phyloP scores from a whole-genome alignment of 371 early-diverging fungal genomes.

The Mortierella sp. region DNA sequence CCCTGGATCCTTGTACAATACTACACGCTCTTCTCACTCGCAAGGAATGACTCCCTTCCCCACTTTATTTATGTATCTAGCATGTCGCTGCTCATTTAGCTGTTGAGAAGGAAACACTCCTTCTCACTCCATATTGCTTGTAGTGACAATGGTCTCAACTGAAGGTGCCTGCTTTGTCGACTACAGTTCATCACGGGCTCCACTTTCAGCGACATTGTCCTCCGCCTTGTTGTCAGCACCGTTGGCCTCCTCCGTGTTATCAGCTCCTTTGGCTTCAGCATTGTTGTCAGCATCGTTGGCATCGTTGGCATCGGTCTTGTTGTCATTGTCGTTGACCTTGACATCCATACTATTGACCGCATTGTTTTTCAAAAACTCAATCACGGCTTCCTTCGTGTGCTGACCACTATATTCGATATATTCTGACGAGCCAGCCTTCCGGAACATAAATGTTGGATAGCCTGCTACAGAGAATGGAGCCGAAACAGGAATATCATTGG shows the following conservation, averaged over 20 bases:
- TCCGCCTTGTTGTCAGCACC: neutral
- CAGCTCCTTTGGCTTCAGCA: conserved; percentile 63
- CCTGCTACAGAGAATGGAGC: conserved; percentile 77
- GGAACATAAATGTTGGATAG: conserved; percentile 94
- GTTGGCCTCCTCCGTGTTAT: conserved; percentile 65
- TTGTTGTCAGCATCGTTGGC: neutral
- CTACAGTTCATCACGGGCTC: conserved; percentile 69
- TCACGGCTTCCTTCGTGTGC: conserved; percentile 77
- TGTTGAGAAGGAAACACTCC: no score
- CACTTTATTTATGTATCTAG: no score
- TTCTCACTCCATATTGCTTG: no score
- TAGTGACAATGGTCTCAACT: no score
- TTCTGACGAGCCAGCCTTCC: conserved; percentile 74
- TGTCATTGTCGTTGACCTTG: conserved; percentile 74
- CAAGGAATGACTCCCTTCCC: no score
- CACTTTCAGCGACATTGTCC: conserved; percentile 44
- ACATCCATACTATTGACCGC: conserved; percentile 41
- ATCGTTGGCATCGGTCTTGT: conserved; percentile 30
- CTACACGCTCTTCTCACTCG: no score
- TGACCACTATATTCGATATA: conserved; percentile 87
- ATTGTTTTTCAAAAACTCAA: conserved; percentile 77
- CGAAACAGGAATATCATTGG: conserved; percentile 87
- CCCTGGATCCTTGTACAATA: no score
- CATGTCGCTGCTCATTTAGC: no score
- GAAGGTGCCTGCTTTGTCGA: no score